Evolutionary conservation across 768 basidiomycete species (phyloP).

Genomic region (Rhodosporidiobolus odoratus): DNA sequence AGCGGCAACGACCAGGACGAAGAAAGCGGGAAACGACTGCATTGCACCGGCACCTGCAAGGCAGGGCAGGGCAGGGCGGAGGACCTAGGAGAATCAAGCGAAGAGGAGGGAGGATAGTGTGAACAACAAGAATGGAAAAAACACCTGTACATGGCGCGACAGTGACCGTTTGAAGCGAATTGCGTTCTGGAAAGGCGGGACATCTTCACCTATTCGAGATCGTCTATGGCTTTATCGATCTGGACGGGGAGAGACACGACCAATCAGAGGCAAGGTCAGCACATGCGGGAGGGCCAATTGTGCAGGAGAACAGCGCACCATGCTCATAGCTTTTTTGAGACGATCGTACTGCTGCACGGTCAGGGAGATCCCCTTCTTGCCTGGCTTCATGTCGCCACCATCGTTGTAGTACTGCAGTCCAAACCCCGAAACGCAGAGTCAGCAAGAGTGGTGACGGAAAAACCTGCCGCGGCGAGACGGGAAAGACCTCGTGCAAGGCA

Average conservation of each 20-base stretch:
- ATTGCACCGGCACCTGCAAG: too few relatives aligned
- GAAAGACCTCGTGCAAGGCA: too few relatives aligned
- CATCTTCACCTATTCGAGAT: not conserved
- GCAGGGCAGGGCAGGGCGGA: too few relatives aligned
- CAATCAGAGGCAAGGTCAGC: not conserved
- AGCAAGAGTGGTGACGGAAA: too few relatives aligned
- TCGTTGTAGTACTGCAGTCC: constrained; percentile 43
- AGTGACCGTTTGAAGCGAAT: not conserved
- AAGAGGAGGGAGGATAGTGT: too few relatives aligned
- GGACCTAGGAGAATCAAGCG: too few relatives aligned
- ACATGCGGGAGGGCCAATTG: too few relatives aligned
- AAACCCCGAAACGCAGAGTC: too few relatives aligned
- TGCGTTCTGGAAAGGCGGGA: too few relatives aligned
- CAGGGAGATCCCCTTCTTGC: constrained; percentile 43
- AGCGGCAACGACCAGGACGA: too few relatives aligned
- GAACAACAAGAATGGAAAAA: not conserved
- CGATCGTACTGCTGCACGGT: constrained; percentile 42
- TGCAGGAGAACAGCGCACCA: not conserved
- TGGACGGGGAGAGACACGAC: not conserved
- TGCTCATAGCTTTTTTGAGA: constrained; percentile 23
- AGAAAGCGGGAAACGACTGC: too few relatives aligned
- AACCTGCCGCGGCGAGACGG: not conserved
- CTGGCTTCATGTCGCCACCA: constrained; percentile 42
- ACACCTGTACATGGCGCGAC: not conserved
- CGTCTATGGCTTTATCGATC: constrained; percentile 39